Evolutionary conservation across 2,329 filamentous ascomycete genomes (phyloP), one percentile per base, ranked within the genome.

Genomic region (Colletotrichum sojae): DNA sequence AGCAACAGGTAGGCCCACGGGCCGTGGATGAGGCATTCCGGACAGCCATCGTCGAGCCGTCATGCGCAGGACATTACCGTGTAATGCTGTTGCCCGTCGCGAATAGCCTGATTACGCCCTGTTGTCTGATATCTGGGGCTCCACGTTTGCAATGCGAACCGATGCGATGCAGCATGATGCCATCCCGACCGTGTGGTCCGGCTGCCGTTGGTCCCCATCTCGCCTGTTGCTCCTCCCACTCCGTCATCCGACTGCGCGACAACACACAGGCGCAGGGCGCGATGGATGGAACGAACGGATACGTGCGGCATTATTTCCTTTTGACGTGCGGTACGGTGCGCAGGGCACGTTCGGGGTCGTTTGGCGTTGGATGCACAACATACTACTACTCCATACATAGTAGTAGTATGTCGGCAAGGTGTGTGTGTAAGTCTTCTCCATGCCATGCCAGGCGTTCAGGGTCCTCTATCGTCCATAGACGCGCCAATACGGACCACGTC

Each of bases 21-120:
- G 55, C 66, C 66, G 66, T 66, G 61, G 66, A 66, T 60, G 66
- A 69, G 36, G 49, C 49, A 46, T 60, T 69, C 62, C 62, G 52
- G 56, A 2, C 66, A 18, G 39, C 31, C 25, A 56, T 61, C 43
- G 51, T 31, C 54, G 27, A 55, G 54, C 20, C 51, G 55, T 69
- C 25, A 69, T 69, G 66, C 66, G 62, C 20, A 66, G 55, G 62
- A 69, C 25, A 69, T 69, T 66, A 60, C 43, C 51, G 40, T 43
- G 40, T n/a, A 66, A 69, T 66, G 66, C 66, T 31, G 62, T 56
- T 69, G 66, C 66, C 62, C 66, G 27, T 66, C 22, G 55, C 39
- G 49, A 65, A 59, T 59, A 31, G 54, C 39, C 59, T 25, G 59
- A 53, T 53, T 65, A 48, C 51, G 55, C 39, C 25, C 51, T 61